Evolutionary conservation across 306 rosid genomes (phyloP).

Genomic region (Lathyrus aphaca): DNA sequence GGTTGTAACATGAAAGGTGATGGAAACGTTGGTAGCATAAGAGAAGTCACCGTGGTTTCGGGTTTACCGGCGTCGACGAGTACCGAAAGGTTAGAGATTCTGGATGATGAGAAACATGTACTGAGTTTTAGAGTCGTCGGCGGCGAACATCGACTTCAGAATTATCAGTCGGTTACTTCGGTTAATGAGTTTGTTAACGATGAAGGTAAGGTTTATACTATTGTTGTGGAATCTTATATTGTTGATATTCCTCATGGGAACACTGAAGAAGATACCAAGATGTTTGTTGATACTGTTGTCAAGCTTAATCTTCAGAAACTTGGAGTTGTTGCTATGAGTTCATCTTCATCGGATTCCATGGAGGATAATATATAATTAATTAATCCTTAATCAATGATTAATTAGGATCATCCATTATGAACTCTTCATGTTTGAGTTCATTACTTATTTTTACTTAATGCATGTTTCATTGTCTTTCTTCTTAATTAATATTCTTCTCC

Average conservation of each 20-base stretch:
- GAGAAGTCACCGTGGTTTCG: slow-evolving; percentile 83
- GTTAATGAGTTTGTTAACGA: slow-evolving; percentile 60
- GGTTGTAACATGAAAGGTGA: slow-evolving; percentile 77
- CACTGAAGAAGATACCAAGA: slow-evolving; percentile 83
- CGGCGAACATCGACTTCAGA: slow-evolving; percentile 79
- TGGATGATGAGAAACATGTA: slow-evolving; percentile 79
- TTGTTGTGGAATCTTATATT: slow-evolving; percentile 80
- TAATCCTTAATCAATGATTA: not conserved
- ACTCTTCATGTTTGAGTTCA: slow-evolving; percentile 21
- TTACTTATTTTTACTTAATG: not conserved
- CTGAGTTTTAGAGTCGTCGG: slow-evolving; percentile 83
- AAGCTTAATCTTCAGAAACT: slow-evolving; percentile 93
- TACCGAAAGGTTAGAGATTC: slow-evolving; percentile 84
- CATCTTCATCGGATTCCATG: slow-evolving; percentile 42
- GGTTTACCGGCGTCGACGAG: slow-evolving; percentile 92
- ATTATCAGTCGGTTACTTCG: slow-evolving; percentile 82
- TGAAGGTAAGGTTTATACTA: slow-evolving; percentile 55
- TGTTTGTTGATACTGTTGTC: slow-evolving; percentile 84
- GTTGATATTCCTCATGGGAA: slow-evolving; percentile 91
- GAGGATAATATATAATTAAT: slow-evolving; percentile 17
- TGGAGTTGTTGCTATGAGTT: slow-evolving; percentile 52
- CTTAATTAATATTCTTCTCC: not conserved
- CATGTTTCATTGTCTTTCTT: slow-evolving; percentile 31
- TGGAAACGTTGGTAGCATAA: slow-evolving; percentile 75
- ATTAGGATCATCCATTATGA: slow-evolving; percentile 9